Evolutionary conservation across 257 asterid genomes (phyloP), one percentile per base, ranked within the genome.

Genomic region (Ehretia macrophylla): DNA sequence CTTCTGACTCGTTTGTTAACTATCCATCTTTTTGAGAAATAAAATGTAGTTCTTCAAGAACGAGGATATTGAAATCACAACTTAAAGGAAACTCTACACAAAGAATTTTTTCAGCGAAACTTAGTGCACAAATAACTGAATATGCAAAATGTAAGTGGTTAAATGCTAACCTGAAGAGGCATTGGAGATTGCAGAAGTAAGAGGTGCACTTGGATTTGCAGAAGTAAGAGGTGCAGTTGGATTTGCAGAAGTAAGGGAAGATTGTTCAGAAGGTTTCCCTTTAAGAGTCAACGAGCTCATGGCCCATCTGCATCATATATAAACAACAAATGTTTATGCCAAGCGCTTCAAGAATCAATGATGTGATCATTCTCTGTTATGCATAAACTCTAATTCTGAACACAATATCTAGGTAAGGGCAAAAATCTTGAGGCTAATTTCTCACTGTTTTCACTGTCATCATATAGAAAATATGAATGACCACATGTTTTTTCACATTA

Each of bases 261-360:
- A 71, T 66, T 74, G 96, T 65, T 93, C 97, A 40, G 82, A 75
- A 76, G 93, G 75, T 85, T 93, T 93, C 68, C 96, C 95, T 83
- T 85, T 93, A 51, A 78, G 60, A 35, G 95, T 84, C 86, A 93
- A 87, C 17, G 97, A 93, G 78, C 99, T 93, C 97, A 93, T 93
- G 35, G 96, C 99, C 99, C 99, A 93, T 77, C 99, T 93, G 94
- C 80, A 85, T 56, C 65, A 79, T 46, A 59, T 58, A 35, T 56
- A 16, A 42, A 39, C 39, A 57, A 39, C 19, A 40, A 60, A 51
- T 19, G 62, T 66, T 48, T 35, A 56, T 64, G 46, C 32, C 39
- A 51, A 51, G 48, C 18, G 59, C 58, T 60, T 14, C 49, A 37
- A 27, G 27, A 52, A 48, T 23, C 55, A 55, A 61, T 47, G 72